These are phyloP conservation scores for Aschersonia sp. DNA, from an alignment of 2,329 filamentous ascomycete species.

Conservation along the genomic window DNA sequence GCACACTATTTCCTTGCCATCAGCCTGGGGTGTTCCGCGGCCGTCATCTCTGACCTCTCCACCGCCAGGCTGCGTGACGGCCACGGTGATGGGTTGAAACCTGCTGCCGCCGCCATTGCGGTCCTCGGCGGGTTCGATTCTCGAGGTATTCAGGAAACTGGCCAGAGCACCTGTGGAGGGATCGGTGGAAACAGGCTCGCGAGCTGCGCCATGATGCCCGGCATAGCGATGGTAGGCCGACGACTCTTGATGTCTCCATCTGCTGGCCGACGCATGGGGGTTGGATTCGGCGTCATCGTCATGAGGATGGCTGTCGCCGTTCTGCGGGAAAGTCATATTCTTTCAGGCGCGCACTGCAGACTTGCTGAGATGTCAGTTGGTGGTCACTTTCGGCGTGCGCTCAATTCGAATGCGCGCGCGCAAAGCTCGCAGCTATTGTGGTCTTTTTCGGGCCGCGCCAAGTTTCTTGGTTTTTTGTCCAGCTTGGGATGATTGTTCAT, in stretches of 20 bases:
- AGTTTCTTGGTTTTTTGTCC: too few species aligned
- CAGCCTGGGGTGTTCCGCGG: conserved; percentile 12
- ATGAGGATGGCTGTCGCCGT: conserved; percentile 1
- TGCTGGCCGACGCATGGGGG: conserved; percentile 39
- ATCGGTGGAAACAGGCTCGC: conserved; percentile 18
- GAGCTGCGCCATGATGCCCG: conserved; percentile 13
- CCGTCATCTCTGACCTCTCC: conserved; percentile 1
- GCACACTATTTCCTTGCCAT: conserved; percentile 48
- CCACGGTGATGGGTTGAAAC: conserved; percentile 35
- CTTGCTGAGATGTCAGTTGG: neutral
- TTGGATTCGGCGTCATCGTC: conserved; percentile 20
- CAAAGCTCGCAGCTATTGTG: too few species aligned
- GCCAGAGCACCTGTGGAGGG: conserved; percentile 34
- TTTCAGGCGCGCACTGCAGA: neutral
- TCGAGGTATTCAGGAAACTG: conserved; percentile 39
- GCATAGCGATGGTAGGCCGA: conserved; percentile 37
- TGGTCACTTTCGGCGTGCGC: neutral
- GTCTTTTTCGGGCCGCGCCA: too few species aligned
- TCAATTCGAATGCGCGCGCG: neutral
- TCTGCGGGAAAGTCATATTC: conserved; percentile 3
- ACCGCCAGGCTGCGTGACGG: conserved; percentile 12
- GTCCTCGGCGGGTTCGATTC: conserved; percentile 27
- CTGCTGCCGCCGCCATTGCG: conserved; percentile 15
- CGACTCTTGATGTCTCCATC: conserved; percentile 53
- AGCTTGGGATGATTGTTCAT: too few species aligned